Percentiles rank a stretch among this genome's conserved stretches.
Evolutionary conservation across 2,329 filamentous ascomycete genomes (phyloP).

Genomic region (Alternaria infectoria): DNA sequence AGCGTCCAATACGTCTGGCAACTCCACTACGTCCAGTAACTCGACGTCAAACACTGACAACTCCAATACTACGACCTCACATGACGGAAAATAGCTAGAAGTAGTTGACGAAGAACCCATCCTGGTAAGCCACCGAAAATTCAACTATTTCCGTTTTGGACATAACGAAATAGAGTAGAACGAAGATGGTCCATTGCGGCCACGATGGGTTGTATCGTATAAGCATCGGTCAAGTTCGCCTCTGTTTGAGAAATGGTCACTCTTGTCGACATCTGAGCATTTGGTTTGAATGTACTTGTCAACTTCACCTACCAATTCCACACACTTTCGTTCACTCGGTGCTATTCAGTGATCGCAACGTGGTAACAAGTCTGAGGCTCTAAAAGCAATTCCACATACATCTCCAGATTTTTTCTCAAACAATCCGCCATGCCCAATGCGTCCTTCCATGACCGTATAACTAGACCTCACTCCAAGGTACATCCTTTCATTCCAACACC

Average conservation of each 20-base stretch:
- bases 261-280: background rate
- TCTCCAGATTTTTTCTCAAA: background rate
- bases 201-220: background rate
- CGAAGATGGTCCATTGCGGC: background rate
- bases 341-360: background rate
- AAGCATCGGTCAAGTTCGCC: background rate
- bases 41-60: conserved; percentile 7
- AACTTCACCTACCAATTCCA: background rate
- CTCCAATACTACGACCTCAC: background rate
- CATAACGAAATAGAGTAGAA: background rate
- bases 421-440: background rate
- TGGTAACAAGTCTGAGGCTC: background rate
- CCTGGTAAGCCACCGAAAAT: background rate
- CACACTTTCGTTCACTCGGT: background rate
- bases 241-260: background rate
- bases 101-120: background rate
- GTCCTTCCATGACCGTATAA: background rate
- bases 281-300: background rate
- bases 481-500: background rate
- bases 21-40: background rate
- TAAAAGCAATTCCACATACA: background rate
- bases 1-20: background rate
- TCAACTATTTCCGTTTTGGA: background rate
- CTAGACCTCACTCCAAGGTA: background rate
- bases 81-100: background rate